These are phyloP conservation scores for Chaetomidium leptoderma DNA, from an alignment of 495 filamentous ascomycete genomes.

Conservation along the genomic window DNA sequence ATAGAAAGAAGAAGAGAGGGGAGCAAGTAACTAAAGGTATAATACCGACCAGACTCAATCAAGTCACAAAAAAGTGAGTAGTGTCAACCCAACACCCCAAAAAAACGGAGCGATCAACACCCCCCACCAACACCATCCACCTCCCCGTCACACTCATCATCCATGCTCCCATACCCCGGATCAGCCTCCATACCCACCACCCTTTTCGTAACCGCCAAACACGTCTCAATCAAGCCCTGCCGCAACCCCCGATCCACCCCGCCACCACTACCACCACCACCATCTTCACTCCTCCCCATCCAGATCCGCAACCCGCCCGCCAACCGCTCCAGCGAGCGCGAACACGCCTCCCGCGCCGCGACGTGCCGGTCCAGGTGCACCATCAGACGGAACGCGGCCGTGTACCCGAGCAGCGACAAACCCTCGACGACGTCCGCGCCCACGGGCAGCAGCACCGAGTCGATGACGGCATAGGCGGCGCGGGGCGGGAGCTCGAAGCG, in stretches of 20 bases:
- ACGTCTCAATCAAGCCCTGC: conserved; percentile 46
- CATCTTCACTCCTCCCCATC: conserved; percentile 41
- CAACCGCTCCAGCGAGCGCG: conserved; percentile 47
- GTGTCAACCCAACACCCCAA: neutral
- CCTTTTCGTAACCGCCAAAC: conserved; percentile 45
- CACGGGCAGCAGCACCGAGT: conserved; percentile 40
- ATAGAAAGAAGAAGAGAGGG: no score
- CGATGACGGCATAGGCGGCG: conserved; percentile 44
- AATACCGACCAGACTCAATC: no score
- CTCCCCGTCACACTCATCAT: conserved; percentile 22
- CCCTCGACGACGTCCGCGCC: conserved; percentile 42
- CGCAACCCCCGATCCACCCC: conserved; percentile 37
- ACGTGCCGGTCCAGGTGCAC: conserved; percentile 53
- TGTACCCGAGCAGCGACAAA: conserved; percentile 71
- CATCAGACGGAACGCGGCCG: conserved; percentile 69
- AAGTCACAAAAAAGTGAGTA: neutral
- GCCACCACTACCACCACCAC: conserved; percentile 38
- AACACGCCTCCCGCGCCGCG: conserved; percentile 44
- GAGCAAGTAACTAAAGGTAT: neutral
- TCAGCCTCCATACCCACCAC: conserved; percentile 51
- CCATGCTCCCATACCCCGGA: conserved; percentile 52
- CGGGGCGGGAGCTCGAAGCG: conserved; percentile 39
- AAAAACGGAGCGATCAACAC: neutral
- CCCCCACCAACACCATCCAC: no score
- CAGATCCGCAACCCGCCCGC: conserved; percentile 53